Evolutionary conservation across 225 moss, liverwort and hornwort species (phyloP).

Genomic region (Asterella californica): DNA sequence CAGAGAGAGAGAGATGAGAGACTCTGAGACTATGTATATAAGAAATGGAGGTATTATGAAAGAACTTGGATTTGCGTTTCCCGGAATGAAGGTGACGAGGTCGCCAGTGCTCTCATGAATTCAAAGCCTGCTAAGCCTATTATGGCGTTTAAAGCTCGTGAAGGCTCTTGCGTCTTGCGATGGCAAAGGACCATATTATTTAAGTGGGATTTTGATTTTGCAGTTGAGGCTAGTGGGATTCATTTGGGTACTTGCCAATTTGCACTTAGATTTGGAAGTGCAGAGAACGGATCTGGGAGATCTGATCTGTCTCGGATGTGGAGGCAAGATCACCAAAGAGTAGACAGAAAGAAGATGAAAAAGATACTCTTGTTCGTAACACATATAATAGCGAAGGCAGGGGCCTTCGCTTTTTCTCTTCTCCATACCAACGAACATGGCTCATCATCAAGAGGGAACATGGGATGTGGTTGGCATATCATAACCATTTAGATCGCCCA

Average conservation of each 20-base stretch:
- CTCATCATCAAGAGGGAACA: slow-evolving; percentile 12
- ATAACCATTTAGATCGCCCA: slow-evolving; percentile 11
- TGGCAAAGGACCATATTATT: neutral
- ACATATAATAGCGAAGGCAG: neutral
- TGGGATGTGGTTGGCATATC: slow-evolving; percentile 14
- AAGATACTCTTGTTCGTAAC: neutral
- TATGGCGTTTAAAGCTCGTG: neutral
- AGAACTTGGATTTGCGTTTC: neutral
- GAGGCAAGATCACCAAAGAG: slow-evolving; percentile 11
- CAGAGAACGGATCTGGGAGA: slow-evolving; percentile 7
- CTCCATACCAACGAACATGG: slow-evolving; percentile 11
- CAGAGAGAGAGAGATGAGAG: neutral
- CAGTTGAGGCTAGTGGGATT: neutral
- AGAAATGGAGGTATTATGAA: neutral
- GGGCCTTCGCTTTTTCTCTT: neutral
- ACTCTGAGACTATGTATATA: neutral
- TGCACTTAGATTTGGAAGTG: neutral
- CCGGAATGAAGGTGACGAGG: neutral
- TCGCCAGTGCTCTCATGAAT: neutral
- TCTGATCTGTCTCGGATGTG: slow-evolving; percentile 4
- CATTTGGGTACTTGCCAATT: neutral
- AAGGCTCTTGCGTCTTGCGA: neutral
- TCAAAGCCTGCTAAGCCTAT: neutral
- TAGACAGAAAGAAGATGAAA: slow-evolving; percentile 3
- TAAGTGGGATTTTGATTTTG: neutral